Evolutionary conservation across 2,329 filamentous ascomycete genomes (phyloP).

Genomic region (Fusarium nelsonii): DNA sequence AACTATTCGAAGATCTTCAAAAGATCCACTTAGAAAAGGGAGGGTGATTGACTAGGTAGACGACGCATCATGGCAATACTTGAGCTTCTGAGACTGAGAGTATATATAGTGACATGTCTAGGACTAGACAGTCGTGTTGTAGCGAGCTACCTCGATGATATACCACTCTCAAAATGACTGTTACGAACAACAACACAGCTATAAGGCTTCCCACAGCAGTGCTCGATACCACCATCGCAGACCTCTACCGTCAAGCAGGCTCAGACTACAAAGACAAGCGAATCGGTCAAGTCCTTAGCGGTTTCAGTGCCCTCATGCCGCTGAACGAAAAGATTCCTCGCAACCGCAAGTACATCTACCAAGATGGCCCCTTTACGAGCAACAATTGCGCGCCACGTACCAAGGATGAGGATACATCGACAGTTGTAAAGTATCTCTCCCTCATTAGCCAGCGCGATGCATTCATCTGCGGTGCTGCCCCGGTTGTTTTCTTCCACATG

Average conservation of each 20-base stretch:
- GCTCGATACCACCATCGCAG: constrained; percentile 53
- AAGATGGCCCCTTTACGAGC: constrained; percentile 51
- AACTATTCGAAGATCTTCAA: too few species aligned
- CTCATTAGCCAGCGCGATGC: constrained; percentile 54
- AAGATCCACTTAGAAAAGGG: too few species aligned
- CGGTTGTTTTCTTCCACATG: constrained; percentile 50
- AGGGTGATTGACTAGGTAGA: too few species aligned
- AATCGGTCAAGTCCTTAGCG: constrained; percentile 51
- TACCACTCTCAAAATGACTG: constrained; percentile 3
- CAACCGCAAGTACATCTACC: constrained; percentile 55
- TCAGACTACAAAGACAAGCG: constrained; percentile 39
- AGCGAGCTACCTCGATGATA: background rate
- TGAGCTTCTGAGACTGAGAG: background rate
- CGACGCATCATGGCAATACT: too few species aligned
- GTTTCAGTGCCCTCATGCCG: constrained; percentile 45
- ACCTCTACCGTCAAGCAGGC: constrained; percentile 51
- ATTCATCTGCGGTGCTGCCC: constrained; percentile 49
- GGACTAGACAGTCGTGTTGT: background rate
- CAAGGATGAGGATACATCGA: constrained; percentile 33
- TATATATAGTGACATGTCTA: background rate
- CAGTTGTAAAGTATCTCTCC: constrained; percentile 53
- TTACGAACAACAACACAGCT: background rate
- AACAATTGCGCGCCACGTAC: constrained; percentile 15
- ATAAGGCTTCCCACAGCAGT: constrained; percentile 48
- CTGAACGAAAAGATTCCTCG: constrained; percentile 49